These are phyloP conservation scores for Ceratobasidium sp. DNA, from an alignment of 1,284 basidiomycete genomes.

Conservation along the genomic window DNA sequence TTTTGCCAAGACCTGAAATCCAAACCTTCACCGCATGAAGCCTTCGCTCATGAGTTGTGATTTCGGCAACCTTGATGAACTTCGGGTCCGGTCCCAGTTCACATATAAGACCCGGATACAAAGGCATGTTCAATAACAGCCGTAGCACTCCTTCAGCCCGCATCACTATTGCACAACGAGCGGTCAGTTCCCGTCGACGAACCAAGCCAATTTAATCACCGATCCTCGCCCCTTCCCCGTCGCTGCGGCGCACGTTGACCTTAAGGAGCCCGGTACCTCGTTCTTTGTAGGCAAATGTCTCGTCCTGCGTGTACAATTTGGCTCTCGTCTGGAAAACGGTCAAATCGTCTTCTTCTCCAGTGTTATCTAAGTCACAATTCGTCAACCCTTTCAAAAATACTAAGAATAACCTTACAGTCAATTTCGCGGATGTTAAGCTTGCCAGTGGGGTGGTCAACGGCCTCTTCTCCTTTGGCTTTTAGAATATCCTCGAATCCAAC, in stretches of 20 bases:
- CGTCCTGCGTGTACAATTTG: slow-evolving; percentile 83
- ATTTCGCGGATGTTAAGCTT: slow-evolving; percentile 24
- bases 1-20: no score
- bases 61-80: slow-evolving; percentile 48
- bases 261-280: slow-evolving; percentile 86
- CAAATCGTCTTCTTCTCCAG: slow-evolving; percentile 93
- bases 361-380: slow-evolving; percentile 68
- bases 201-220: slow-evolving; percentile 61
- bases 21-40: slow-evolving; percentile 50
- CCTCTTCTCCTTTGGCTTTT: slow-evolving; percentile 26
- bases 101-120: slow-evolving; percentile 90
- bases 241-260: slow-evolving; percentile 79
- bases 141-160: slow-evolving; percentile 92
- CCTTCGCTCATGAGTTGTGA: slow-evolving; percentile 44
- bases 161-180: slow-evolving; percentile 76
- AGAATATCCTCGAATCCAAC: slow-evolving; percentile 33
- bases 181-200: neutral
- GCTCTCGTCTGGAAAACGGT: slow-evolving; percentile 87
- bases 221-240: slow-evolving; percentile 80
- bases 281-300: slow-evolving; percentile 85
- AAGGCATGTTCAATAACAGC: slow-evolving; percentile 84
- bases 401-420: neutral
- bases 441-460: neutral
- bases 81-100: slow-evolving; percentile 78
- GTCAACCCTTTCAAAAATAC: neutral